Evolutionary conservation across 176 grass and related monocot species (phyloP), one percentile per base, ranked within the genome.

Genomic region (Phoenix dactylifera): DNA sequence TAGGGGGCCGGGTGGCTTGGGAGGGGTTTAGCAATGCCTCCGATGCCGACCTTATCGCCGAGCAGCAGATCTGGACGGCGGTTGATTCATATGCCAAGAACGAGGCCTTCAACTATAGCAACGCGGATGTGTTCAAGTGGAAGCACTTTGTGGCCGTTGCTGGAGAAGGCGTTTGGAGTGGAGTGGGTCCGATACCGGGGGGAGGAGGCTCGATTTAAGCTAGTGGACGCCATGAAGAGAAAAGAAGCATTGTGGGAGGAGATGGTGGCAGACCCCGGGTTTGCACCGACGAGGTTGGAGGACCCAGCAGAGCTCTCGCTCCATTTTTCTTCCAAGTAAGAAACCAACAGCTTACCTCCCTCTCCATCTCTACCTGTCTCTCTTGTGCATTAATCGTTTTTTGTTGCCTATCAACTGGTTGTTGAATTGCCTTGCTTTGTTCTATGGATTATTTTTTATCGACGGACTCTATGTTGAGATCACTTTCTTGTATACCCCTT

Each of bases 31-130:
- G 57, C 65, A 76, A 85, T 32, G 68, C 85, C 15, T 95, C 89
- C 1, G 89, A 95, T 16, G 84, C 89, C 0, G 85, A 95, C 57
- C 78, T 95, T 1, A 65, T 95, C 52, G 85, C 89, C 4, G 89
- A 95, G 78, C 89, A 95, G 20, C 64, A 95, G 81, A 95, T 89
- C 72, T 95, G 89, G 85, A 85, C 78, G 4, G 78, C 89, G 1
- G 89, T 95, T 0, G 89, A 95, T 0, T 85, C 85, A 0, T 85
- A 76, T 22, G 89, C 89, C 3, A 95, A 80, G 75, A 89, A 95
- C 15, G 81, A 95, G 65, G 69, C 85, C 2, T 95, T 95, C 69
- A 95, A 95, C 51, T 85, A 85, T 67, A 82, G 68, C 81, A 85
- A 95, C 55, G 89, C 85, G 24, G 89, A 89, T 57, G 3, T 95